A percentile compares a stretch with the other conserved stretches of the same genome.
Evolutionary conservation across 2,329 filamentous ascomycete species (phyloP).

Genomic region (Aurifilum marmelostoma): DNA sequence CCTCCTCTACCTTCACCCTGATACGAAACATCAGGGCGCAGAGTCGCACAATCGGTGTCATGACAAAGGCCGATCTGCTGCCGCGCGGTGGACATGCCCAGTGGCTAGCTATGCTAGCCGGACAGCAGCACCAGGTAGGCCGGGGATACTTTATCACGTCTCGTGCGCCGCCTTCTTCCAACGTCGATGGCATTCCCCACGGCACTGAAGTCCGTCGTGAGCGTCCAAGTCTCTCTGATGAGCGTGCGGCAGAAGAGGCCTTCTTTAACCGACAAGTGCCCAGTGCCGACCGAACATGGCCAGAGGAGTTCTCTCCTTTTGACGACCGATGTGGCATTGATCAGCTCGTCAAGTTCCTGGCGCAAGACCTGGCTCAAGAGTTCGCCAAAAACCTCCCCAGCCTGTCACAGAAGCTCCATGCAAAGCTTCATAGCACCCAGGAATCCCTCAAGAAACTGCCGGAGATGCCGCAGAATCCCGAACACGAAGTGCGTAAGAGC

Average conservation of each 20-base stretch:
- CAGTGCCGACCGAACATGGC: conserved; percentile 47
- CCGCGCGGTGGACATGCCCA: conserved; percentile 55
- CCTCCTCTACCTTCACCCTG: conserved; percentile 70
- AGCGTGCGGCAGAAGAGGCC: conserved; percentile 54
- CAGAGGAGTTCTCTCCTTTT: conserved; percentile 50
- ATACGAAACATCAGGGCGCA: conserved; percentile 62
- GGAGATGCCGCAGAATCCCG: conserved; percentile 68
- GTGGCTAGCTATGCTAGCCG: conserved; percentile 57
- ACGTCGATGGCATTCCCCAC: conserved; percentile 8
- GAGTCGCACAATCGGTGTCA: conserved; percentile 69
- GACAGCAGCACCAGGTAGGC: conserved; percentile 63
- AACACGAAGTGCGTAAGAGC: conserved; percentile 65
- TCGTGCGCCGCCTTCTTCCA: conserved; percentile 52
- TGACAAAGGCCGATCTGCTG: conserved; percentile 83
- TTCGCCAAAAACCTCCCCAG: conserved; percentile 50
- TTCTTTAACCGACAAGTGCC: conserved; percentile 48
- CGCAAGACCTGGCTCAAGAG: conserved; percentile 55
- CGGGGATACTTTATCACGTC: conserved; percentile 82
- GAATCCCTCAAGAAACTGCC: conserved; percentile 62
- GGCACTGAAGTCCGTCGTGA: conserved; percentile 43
- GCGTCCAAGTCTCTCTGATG: conserved; percentile 42
- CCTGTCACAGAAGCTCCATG: conserved; percentile 56
- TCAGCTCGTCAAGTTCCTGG: conserved; percentile 55
- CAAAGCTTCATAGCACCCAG: conserved; percentile 55
- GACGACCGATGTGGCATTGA: conserved; percentile 56